Conservation (phyloP, 495 filamentous ascomycete genomes). For the Cercophora newfieldiana region DNA sequence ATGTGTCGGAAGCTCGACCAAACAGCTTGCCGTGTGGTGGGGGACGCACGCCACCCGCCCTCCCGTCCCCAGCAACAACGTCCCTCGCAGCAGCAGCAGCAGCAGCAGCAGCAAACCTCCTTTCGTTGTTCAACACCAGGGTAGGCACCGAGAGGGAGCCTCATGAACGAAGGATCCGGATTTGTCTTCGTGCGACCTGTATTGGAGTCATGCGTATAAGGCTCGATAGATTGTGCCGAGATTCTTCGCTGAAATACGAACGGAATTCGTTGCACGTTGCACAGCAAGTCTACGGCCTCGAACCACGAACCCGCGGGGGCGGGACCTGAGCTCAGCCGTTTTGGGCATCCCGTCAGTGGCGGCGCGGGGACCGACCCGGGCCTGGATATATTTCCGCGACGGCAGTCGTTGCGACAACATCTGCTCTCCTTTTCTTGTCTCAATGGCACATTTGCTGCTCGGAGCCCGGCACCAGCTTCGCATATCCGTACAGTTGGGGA, state of each 20-base stretch:
- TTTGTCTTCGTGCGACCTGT: constrained; percentile 3
- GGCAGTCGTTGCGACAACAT: not conserved
- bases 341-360: not conserved
- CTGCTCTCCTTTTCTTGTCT: not conserved
- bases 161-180: not conserved
- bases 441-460: not conserved
- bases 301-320: constrained; percentile 9
- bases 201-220: not conserved
- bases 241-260: constrained; percentile 5
- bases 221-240: constrained; percentile 8
- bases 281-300: not conserved
- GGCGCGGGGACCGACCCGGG: not conserved
- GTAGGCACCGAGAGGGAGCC: not conserved
- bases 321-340: constrained; percentile 3
- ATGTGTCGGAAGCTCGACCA: not conserved
- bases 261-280: not conserved
- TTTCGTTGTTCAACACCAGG: not conserved
- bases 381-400: not conserved
- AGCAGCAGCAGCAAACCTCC: not conserved
- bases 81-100: too few relatives aligned
- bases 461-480: not conserved
- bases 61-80: not conserved
- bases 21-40: constrained; percentile 6
- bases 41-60: constrained; percentile 18
- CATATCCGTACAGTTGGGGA: not conserved